Percentiles rank a stretch among this genome's conserved stretches.
phyloP scores from a whole-genome alignment of 352 stramenopile genomes.

The Blastocystis sp. region DNA sequence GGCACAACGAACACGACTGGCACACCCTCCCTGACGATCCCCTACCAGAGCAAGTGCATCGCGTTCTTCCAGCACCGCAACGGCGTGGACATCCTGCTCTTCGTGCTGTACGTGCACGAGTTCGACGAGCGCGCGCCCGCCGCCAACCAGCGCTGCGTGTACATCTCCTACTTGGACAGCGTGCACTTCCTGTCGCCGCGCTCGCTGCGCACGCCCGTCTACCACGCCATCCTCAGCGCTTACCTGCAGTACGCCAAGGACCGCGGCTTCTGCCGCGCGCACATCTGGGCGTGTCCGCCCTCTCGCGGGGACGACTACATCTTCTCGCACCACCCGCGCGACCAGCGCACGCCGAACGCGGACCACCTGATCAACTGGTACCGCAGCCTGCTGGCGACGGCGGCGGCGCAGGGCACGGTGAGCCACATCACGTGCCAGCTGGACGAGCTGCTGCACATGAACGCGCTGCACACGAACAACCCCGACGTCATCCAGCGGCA shows the following conservation, averaged over 20 bases:
- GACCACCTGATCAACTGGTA: slow-evolving; percentile 83
- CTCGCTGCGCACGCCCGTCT: slow-evolving; percentile 82
- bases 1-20: too few relatives aligned
- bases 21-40: slow-evolving; percentile 53
- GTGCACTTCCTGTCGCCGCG: slow-evolving; percentile 83
- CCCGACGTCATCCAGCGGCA: slow-evolving; percentile 16
- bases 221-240: slow-evolving; percentile 83
- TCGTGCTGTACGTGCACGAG: slow-evolving; percentile 84
- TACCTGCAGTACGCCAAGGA: slow-evolving; percentile 84
- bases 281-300: slow-evolving; percentile 85
- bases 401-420: neutral
- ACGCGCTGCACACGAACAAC: slow-evolving; percentile 9
- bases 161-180: slow-evolving; percentile 74
- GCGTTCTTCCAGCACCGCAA: slow-evolving; percentile 84
- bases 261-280: slow-evolving; percentile 81
- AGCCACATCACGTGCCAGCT: slow-evolving; percentile 13
- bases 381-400: slow-evolving; percentile 76
- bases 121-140: slow-evolving; percentile 74
- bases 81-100: slow-evolving; percentile 82
- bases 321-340: slow-evolving; percentile 84
- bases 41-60: slow-evolving; percentile 75
- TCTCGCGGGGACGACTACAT: slow-evolving; percentile 84
- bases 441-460: slow-evolving; percentile 54
- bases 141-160: slow-evolving; percentile 81
- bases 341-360: slow-evolving; percentile 84